These are phyloP conservation scores for Sideroxylon spinosum DNA, from an alignment of 179 eudicot genomes.

Conservation along the genomic window DNA sequence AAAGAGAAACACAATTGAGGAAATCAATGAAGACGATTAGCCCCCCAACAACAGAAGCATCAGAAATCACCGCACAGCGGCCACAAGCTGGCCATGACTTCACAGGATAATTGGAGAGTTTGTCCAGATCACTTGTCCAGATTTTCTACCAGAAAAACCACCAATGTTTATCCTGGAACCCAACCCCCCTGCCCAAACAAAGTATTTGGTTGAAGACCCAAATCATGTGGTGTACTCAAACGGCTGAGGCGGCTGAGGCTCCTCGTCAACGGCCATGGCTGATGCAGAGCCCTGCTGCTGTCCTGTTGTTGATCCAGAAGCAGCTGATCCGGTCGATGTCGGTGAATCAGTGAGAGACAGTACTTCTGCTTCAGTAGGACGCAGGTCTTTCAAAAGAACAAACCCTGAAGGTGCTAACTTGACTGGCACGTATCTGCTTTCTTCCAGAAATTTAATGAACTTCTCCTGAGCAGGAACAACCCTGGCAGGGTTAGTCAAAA, in stretches of 20 bases:
- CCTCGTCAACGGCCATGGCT: slow-evolving; percentile 83
- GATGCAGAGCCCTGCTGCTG: slow-evolving; percentile 57
- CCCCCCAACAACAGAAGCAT: neutral
- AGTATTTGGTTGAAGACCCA: neutral
- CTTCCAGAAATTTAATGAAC: slow-evolving; percentile 68
- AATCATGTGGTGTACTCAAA: slow-evolving; percentile 70
- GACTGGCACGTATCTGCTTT: slow-evolving; percentile 81
- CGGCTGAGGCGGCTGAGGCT: slow-evolving; percentile 92
- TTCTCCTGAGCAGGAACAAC: slow-evolving; percentile 91
- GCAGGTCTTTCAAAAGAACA: slow-evolving; percentile 72
- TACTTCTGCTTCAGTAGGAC: slow-evolving; percentile 77
- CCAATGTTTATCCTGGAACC: too few relatives aligned
- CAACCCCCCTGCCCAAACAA: neutral
- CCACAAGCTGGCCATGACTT: neutral
- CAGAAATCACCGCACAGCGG: neutral
- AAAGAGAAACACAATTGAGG: neutral
- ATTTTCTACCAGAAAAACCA: too few relatives aligned
- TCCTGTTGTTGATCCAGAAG: slow-evolving; percentile 33
- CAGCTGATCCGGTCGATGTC: slow-evolving; percentile 34
- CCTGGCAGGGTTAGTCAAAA: slow-evolving; percentile 84
- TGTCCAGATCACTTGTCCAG: neutral
- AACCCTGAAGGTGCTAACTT: slow-evolving; percentile 83
- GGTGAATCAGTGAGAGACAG: slow-evolving; percentile 80
- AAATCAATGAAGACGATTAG: neutral
- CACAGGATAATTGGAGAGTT: neutral